Evolutionary conservation across 2,329 filamentous ascomycete species (phyloP).

Genomic region (Boeremia lycopersici): DNA sequence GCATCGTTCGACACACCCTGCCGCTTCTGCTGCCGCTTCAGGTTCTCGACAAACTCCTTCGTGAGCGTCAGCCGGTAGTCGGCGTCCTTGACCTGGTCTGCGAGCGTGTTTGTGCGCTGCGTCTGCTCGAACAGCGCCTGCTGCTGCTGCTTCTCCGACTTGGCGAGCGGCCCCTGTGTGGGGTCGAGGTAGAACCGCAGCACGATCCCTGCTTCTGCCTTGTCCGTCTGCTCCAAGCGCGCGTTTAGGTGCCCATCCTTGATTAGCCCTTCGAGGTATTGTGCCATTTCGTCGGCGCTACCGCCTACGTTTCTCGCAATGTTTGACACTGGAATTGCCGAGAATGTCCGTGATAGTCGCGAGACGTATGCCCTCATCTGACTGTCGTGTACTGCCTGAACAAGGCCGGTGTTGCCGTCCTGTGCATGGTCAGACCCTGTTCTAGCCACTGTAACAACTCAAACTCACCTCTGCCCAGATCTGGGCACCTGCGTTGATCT

Average conservation of each 20-base stretch:
- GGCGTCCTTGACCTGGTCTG: slow-evolving; percentile 58
- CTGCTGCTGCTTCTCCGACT: slow-evolving; percentile 48
- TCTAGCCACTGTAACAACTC: neutral
- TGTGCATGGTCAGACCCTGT: slow-evolving; percentile 37
- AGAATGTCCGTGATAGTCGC: slow-evolving; percentile 74
- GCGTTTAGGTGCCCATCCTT: slow-evolving; percentile 58
- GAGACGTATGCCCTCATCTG: slow-evolving; percentile 79
- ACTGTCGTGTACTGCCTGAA: slow-evolving; percentile 70
- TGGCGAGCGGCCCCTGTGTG: slow-evolving; percentile 45
- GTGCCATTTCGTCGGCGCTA: slow-evolving; percentile 57
- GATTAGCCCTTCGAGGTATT: slow-evolving; percentile 62
- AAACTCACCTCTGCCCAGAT: slow-evolving; percentile 64
- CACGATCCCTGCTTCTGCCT: slow-evolving; percentile 51
- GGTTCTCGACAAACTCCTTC: slow-evolving; percentile 63
- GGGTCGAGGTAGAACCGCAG: slow-evolving; percentile 59
- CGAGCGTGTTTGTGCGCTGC: slow-evolving; percentile 56
- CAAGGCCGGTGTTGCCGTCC: slow-evolving; percentile 75
- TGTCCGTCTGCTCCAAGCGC: slow-evolving; percentile 52
- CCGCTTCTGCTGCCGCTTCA: slow-evolving; percentile 56
- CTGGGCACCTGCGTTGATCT: slow-evolving; percentile 64
- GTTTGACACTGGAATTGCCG: slow-evolving; percentile 62
- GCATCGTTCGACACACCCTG: slow-evolving; percentile 39
- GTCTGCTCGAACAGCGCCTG: slow-evolving; percentile 58
- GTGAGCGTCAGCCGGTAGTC: slow-evolving; percentile 63
- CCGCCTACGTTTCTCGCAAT: slow-evolving; percentile 59